Evolutionary conservation across 2,329 filamentous ascomycete species (phyloP), one percentile per base, ranked within the genome.

Genomic region (Cladorrhinum sp.): DNA sequence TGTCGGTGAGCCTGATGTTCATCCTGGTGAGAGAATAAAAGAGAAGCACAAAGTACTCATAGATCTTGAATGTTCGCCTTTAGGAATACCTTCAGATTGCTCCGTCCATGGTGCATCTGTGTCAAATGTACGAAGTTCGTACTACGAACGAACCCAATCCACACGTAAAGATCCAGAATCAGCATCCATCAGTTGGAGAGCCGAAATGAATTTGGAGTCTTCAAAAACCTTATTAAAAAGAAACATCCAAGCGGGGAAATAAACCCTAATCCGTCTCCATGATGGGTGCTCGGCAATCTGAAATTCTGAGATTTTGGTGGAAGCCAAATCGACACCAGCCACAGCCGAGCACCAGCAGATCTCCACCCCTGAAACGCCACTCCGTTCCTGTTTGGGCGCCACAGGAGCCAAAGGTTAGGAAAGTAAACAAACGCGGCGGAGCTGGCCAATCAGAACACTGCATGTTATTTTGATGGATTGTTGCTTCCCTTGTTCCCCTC

Each of bases 401-500:
- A 50, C 49, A 16, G 4, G 16, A n/a, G 36, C 7, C 50, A 27
- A 25, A 53, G 51, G 27, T 10, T 3, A 5, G 36, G 54, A 62
- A 66, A 65, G 67, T 68, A 68, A 68, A 68, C 67, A 68, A 68
- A 68, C 67, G 59, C 53, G 61, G 53, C 41, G 23, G 32, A 4
- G 7, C 16, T 50, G 50, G 9, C 66, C 59, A 67, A 67, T 68
- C 65, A 63, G 3, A 24, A 51, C 24, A 22, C 23, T 27, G 45
- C 54, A 29, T 20, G 13, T 9, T 36, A 53, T 55, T 63, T 59
- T 64, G 58, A 55, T 58, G 29, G 41, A 58, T 56, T 60, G 59
- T 55, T 36, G 23, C 62, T 65, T 62, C 65, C 53, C 57, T 12
- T 32, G 55, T 51, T 45, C 38, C 57, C 61, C 36, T 57, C 57